phyloP scores from a whole-genome alignment of 2,329 filamentous ascomycete genomes.

The Ophiostoma quercus region DNA sequence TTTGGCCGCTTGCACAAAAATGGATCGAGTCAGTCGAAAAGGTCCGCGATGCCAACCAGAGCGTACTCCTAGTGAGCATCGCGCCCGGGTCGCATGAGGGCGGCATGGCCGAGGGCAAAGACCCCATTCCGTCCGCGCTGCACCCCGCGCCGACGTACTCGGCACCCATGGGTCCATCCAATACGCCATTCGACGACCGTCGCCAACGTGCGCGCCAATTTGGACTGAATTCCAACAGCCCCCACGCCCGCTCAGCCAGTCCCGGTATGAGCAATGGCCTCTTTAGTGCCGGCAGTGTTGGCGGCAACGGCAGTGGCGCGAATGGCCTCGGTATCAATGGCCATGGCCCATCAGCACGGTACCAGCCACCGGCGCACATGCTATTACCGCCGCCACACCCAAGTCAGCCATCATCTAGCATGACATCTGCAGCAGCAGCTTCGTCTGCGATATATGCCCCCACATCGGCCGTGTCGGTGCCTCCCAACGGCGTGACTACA shows the following conservation, averaged over 20 bases:
- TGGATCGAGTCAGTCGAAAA: slow-evolving; percentile 46
- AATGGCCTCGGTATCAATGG: slow-evolving; percentile 8
- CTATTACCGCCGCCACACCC: slow-evolving; percentile 23
- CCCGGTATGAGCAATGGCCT: slow-evolving; percentile 8
- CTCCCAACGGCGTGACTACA: slow-evolving; percentile 12
- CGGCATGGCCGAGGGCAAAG: slow-evolving; percentile 45
- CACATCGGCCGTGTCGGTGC: background rate
- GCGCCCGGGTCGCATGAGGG: slow-evolving; percentile 34
- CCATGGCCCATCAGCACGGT: slow-evolving; percentile 16
- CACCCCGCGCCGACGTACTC: slow-evolving; percentile 26
- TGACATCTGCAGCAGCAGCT: background rate
- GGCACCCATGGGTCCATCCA: slow-evolving; percentile 25
- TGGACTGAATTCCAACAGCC: slow-evolving; percentile 18
- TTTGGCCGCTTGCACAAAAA: slow-evolving; percentile 47
- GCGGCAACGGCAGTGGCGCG: background rate
- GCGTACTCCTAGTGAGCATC: slow-evolving; percentile 33
- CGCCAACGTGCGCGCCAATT: slow-evolving; percentile 22
- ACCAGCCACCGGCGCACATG: slow-evolving; percentile 11
- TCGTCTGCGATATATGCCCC: background rate
- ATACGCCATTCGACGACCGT: slow-evolving; percentile 24
- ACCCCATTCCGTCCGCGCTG: slow-evolving; percentile 29
- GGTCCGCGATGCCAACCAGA: slow-evolving; percentile 40
- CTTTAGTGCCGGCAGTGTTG: slow-evolving; percentile 10
- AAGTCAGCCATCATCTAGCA: background rate
- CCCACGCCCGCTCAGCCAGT: slow-evolving; percentile 23